phyloP scores from a whole-genome alignment of 2,329 filamentous ascomycete species.

The Alternaria sp. region DNA sequence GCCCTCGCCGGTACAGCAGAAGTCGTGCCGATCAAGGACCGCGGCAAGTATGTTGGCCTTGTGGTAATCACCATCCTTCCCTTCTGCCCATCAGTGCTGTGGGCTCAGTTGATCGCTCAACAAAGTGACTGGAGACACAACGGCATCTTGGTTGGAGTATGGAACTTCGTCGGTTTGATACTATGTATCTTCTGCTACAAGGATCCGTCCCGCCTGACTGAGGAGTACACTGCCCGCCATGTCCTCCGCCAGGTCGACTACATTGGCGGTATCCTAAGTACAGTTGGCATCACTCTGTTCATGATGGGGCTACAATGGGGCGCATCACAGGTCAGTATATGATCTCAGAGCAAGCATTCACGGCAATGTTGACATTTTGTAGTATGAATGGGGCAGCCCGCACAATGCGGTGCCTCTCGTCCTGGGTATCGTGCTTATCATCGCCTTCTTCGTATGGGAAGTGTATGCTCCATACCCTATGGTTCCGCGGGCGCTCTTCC shows the following conservation, averaged over 20 bases:
- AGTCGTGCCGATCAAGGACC: slow-evolving; percentile 70
- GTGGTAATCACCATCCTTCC: slow-evolving; percentile 70
- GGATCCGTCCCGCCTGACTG: slow-evolving; percentile 50
- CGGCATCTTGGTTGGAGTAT: slow-evolving; percentile 62
- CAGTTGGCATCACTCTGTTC: slow-evolving; percentile 42
- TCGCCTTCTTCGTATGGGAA: slow-evolving; percentile 62
- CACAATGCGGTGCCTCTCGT: slow-evolving; percentile 65
- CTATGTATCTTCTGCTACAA: slow-evolving; percentile 59
- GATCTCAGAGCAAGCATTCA: background rate
- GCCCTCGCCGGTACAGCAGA: slow-evolving; percentile 74
- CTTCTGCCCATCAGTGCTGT: slow-evolving; percentile 70
- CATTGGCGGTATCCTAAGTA: slow-evolving; percentile 42
- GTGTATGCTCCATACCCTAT: slow-evolving; percentile 55
- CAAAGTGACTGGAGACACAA: slow-evolving; percentile 64
- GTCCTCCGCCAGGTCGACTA: slow-evolving; percentile 44
- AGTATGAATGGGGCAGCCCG: slow-evolving; percentile 65
- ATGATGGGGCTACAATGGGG: slow-evolving; percentile 53
- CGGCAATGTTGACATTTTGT: slow-evolving; percentile 55
- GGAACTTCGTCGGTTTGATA: slow-evolving; percentile 62
- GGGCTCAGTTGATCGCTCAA: slow-evolving; percentile 65
- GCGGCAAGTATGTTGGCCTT: slow-evolving; percentile 69
- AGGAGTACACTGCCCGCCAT: slow-evolving; percentile 48
- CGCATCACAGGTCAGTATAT: slow-evolving; percentile 42
- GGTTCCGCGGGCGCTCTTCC: slow-evolving; percentile 50
- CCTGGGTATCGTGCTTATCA: slow-evolving; percentile 59